Conservation (phyloP, 805 yeast genomes). For the Brettanomyces anomalus region DNA sequence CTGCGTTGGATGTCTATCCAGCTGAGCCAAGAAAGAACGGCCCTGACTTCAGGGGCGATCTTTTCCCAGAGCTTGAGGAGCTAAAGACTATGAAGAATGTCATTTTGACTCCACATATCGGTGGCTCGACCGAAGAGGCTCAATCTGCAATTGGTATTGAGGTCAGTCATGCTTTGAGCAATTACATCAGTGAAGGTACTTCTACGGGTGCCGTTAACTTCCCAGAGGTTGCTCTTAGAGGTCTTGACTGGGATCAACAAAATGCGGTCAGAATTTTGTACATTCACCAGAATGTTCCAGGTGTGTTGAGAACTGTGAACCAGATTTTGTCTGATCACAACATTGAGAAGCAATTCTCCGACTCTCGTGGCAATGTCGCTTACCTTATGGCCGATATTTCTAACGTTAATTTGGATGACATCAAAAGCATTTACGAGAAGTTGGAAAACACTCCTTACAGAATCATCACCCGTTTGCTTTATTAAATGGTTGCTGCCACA, state of each 20-base stretch:
- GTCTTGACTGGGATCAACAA: slow-evolving; percentile 78
- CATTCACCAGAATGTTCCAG: slow-evolving; percentile 97
- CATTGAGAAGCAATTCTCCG: slow-evolving; percentile 97
- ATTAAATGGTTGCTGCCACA: slow-evolving; percentile 30
- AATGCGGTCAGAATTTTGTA: slow-evolving; percentile 88
- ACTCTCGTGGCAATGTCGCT: slow-evolving; percentile 91
- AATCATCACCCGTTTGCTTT: slow-evolving; percentile 82
- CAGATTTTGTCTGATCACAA: slow-evolving; percentile 90
- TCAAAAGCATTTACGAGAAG: slow-evolving; percentile 75
- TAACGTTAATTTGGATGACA: slow-evolving; percentile 72
- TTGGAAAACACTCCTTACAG: slow-evolving; percentile 85
- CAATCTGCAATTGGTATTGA: slow-evolving; percentile 96
- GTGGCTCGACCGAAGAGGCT: slow-evolving; percentile 99
- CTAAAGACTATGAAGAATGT: slow-evolving; percentile 76
- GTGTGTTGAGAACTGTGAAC: slow-evolving; percentile 95
- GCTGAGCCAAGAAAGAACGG: slow-evolving; percentile 97
- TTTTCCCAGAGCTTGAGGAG: slow-evolving; percentile 81
- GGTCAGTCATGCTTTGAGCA: slow-evolving; percentile 77
- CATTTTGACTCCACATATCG: slow-evolving; percentile 93
- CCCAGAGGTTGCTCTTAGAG: slow-evolving; percentile 95
- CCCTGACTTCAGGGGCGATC: slow-evolving; percentile 59
- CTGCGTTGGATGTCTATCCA: slow-evolving; percentile 94
- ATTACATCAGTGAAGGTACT: slow-evolving; percentile 92
- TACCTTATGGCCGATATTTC: slow-evolving; percentile 97
- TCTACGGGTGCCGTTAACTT: slow-evolving; percentile 94